These are phyloP conservation scores for Polyporus tsugae DNA, from an alignment of 1,284 basidiomycete species.

Conservation along the genomic window DNA sequence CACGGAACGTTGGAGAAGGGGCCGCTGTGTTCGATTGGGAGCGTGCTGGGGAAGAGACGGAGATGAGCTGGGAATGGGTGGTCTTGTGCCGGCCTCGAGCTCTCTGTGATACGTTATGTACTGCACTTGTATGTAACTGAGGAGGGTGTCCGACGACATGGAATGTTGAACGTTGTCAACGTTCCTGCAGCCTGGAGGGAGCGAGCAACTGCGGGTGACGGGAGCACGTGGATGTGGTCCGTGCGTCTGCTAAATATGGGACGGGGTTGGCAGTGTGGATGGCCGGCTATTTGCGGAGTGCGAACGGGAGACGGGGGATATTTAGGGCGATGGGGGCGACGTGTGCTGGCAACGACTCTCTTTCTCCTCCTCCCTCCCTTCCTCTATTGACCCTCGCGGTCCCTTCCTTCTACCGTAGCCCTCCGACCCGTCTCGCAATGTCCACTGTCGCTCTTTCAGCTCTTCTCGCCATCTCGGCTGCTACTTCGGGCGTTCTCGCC, in stretches of 20 bases:
- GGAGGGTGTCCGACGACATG: background rate
- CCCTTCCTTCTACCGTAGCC: constrained; percentile 22
- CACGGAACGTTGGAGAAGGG: constrained; percentile 65
- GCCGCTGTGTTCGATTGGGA: constrained; percentile 49
- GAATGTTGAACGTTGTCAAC: background rate
- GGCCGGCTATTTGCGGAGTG: constrained; percentile 33
- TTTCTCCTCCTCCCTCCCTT: constrained; percentile 27
- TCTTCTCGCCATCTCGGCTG: constrained; percentile 49
- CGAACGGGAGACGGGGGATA: constrained; percentile 25
- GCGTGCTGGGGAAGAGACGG: constrained; percentile 26
- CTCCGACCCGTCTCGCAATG: constrained; percentile 41
- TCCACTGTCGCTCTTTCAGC: constrained; percentile 53
- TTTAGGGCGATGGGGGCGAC: constrained; percentile 3
- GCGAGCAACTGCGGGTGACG: background rate
- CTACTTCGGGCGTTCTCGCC: constrained; percentile 44
- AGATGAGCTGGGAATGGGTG: constrained; percentile 2
- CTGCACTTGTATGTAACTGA: background rate
- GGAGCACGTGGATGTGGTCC: constrained; percentile 39
- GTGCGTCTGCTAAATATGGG: constrained; percentile 35
- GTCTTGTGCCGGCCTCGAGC: background rate
- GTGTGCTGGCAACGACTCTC: constrained; percentile 20
- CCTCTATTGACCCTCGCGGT: constrained; percentile 25
- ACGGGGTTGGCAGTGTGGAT: constrained; percentile 10
- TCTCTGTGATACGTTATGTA: background rate
- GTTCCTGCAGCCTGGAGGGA: background rate